A percentile compares a stretch with the other conserved stretches of the same genome.
Evolutionary conservation across 2,329 filamentous ascomycete genomes (phyloP).

Genomic region (Sporothrix mexicana): DNA sequence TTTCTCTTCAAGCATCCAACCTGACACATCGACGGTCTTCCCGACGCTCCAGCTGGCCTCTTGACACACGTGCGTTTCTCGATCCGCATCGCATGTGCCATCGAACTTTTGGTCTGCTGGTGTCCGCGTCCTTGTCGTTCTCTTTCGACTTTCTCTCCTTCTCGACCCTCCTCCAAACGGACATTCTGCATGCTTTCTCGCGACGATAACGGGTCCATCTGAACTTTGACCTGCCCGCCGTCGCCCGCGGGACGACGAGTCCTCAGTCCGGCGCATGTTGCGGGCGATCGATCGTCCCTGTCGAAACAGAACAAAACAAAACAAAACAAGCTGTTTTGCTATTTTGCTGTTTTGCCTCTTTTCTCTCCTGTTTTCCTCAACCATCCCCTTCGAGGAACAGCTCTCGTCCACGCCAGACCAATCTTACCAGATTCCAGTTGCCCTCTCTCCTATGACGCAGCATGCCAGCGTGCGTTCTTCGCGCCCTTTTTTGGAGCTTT

Average conservation of each 20-base stretch:
- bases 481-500: background rate
- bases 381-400: background rate
- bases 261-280: conserved; percentile 22
- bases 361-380: no score
- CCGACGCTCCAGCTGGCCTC: background rate
- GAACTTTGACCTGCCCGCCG: background rate
- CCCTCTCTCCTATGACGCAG: conserved; percentile 15
- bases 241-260: conserved; percentile 19
- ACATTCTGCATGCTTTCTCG: background rate
- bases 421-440: conserved; percentile 34
- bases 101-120: background rate
- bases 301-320: background rate
- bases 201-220: background rate
- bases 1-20: background rate
- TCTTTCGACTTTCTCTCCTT: background rate
- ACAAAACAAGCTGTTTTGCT: conserved; percentile 22
- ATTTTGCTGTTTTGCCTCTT: background rate
- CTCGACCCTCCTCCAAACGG: background rate
- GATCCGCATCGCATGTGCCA: background rate
- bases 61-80: background rate
- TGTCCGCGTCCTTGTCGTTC: background rate
- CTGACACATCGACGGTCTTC: conserved; percentile 5
- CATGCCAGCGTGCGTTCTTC: conserved; percentile 31
- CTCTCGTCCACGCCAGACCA: background rate
- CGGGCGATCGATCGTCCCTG: conserved; percentile 13